Percentiles rank a stretch among this genome's conserved stretches.
phyloP scores from a whole-genome alignment of 2,329 filamentous ascomycete genomes.

The Emergomyces orientalis region DNA sequence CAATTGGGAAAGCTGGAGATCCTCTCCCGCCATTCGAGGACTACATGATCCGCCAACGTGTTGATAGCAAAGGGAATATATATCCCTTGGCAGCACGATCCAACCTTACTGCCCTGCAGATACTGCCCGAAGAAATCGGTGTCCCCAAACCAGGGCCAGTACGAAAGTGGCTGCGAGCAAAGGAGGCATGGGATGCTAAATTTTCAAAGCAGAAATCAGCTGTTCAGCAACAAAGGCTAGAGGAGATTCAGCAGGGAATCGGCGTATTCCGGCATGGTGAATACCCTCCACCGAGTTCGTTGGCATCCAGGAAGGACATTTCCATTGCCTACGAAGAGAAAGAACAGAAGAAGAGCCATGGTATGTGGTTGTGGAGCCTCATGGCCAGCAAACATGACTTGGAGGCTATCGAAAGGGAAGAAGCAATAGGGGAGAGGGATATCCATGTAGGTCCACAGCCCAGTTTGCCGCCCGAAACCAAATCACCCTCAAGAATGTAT shows the following conservation, averaged over 20 bases:
- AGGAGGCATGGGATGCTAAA: conserved; percentile 61
- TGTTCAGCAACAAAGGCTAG: conserved; percentile 63
- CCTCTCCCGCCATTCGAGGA: conserved; percentile 67
- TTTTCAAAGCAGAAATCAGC: conserved; percentile 61
- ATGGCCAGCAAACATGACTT: conserved; percentile 89
- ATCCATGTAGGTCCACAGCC: not conserved
- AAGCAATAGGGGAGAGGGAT: not conserved
- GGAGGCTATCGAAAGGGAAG: conserved; percentile 46
- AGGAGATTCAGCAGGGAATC: conserved; percentile 64
- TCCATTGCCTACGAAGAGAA: conserved; percentile 40
- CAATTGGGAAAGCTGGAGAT: conserved; percentile 81
- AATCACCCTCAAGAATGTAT: not conserved
- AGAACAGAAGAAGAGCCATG: conserved; percentile 57
- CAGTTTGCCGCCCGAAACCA: not conserved
- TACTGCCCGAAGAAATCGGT: conserved; percentile 59
- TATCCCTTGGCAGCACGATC: conserved; percentile 55
- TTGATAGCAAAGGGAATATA: conserved; percentile 68
- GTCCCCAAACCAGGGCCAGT: conserved; percentile 72
- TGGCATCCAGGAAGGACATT: conserved; percentile 51
- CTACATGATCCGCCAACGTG: conserved; percentile 86
- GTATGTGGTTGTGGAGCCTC: conserved; percentile 71
- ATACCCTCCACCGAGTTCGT: conserved; percentile 69
- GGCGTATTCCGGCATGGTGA: conserved; percentile 63
- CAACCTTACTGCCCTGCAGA: conserved; percentile 57
- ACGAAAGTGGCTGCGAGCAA: conserved; percentile 71